Evolutionary conservation across 2,329 filamentous ascomycete species (phyloP).

Genomic region (Colletotrichum neosansevieriae): DNA sequence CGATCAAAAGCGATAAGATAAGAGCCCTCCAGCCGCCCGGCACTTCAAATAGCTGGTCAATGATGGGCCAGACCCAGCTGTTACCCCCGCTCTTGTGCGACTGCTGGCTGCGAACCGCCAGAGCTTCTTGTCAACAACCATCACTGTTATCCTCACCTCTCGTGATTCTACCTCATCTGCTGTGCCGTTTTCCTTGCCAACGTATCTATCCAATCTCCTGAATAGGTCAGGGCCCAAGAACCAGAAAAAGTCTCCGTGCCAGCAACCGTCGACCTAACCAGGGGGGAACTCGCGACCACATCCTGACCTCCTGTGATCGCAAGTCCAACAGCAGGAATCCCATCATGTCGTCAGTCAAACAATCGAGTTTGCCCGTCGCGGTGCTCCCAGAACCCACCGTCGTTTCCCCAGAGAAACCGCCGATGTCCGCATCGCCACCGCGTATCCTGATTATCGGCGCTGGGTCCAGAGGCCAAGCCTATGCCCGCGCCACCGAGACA

Average conservation of each 20-base stretch:
- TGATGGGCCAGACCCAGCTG: not conserved
- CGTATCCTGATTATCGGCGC: slow-evolving; percentile 86
- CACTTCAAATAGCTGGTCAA: slow-evolving; percentile 3
- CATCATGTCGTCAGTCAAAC: slow-evolving; percentile 36
- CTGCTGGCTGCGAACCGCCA: slow-evolving; percentile 1
- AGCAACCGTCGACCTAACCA: not conserved
- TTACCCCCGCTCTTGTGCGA: slow-evolving; percentile 1
- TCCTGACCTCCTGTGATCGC: not conserved
- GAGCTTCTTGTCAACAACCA: not conserved
- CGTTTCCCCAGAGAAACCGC: slow-evolving; percentile 54
- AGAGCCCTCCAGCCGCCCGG: not conserved
- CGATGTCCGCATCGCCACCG: slow-evolving; percentile 63
- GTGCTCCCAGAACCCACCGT: slow-evolving; percentile 44
- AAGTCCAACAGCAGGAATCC: not conserved
- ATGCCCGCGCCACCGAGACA: slow-evolving; percentile 75
- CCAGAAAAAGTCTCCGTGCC: no score
- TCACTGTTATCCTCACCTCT: not conserved
- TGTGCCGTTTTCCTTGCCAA: not conserved
- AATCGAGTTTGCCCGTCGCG: slow-evolving; percentile 31
- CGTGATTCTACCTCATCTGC: not conserved
- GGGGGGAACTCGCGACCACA: not conserved
- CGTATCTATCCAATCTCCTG: no score
- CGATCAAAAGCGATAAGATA: not conserved
- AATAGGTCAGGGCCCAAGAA: no score
- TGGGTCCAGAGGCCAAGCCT: slow-evolving; percentile 81